Base-by-base conservation (phyloP, 352 stramenopile genomes). In the Blastocystis sp. region DNA sequence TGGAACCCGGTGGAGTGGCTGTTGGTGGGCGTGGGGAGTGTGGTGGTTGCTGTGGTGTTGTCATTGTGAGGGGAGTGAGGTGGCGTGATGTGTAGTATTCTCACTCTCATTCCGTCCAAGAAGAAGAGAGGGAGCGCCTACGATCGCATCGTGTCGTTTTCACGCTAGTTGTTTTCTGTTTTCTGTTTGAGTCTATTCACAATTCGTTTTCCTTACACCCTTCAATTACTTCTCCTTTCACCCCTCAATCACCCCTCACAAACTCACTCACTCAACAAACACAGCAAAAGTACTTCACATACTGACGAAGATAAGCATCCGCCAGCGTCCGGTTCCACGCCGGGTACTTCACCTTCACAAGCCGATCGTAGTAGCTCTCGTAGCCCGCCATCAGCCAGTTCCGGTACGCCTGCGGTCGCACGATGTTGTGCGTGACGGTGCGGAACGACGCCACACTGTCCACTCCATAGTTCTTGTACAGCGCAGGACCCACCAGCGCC, bases 1-100 rank as follows among this genome's bases (percentile, higher is more conserved):
- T 59, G 61, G 10, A 85, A 85, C 66, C 74, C 74, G 33, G 24
- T 85, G 26, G 74, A 85, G 66, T 85, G 24, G 33, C 16, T 85
- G 33, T 85, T 85, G 74, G 66, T 85, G 10, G 74, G 45, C 16
- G 3, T 85, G 24, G 31, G 19, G 21, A 85, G 41, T 69, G 37
- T 85, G 37, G 19, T 67, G 2, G 26, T 85, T 2, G 60, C 50
- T 10, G 0, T 41, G 29, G 37, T 66, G 24, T 19, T 85, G 13
- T 69, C 24, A 16, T 66, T 33, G 74, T 69, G n/a, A 29, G 12
- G 33, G 24, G n/a, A 45, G 3, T 6, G 13, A 13, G 9, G 13
- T n/a, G 26, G 13, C 16, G 12, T 77, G n/a, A 77, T 10, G 3
- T 10, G 33, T 77, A 77, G 66, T 55, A 50, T 85, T 10, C 45